Base-by-base conservation (phyloP, 108 stramenopile species). In the Conticribra weissflogii region DNA sequence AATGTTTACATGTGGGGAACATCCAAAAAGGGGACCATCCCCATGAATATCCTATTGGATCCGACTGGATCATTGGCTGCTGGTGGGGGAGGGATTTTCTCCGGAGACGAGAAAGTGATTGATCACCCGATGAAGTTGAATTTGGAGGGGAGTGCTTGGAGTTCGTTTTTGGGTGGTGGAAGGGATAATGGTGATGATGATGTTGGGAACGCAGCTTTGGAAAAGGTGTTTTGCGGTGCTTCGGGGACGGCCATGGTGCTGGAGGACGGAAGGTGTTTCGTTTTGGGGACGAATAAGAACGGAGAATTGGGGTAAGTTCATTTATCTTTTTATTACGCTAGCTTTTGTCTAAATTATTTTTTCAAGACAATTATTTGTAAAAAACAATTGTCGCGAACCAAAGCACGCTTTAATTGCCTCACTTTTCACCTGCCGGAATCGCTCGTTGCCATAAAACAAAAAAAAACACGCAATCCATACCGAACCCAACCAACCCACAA, bases 261-360 rank as follows among this genome's bases (percentile, higher is more conserved):
- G 18, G 18, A 52, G 2, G 80, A 90, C 59, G 86, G 88, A 41
- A 25, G 59, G 25, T 87, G 82, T 34, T 87, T 66, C 51, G 86
- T 90, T 12, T 45, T 67, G 14, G 92, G 92, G 22, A 68, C 70
- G 5, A 93, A 93, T 76, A 86, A 90, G 49, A 71, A 78, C 44
- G 92, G 92, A 19, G 88, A 93, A 76, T 59, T 93, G 41, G 92
- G 92, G 68, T 70, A 33, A 59, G 68, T 67, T 30, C 28, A 52
- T 15, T n/a, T n/a, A n/a, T n/a, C n/a, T n/a, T n/a, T n/a, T n/a
- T n/a, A n/a, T n/a, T n/a, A n/a, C n/a, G n/a, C n/a, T n/a, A n/a
- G n/a, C n/a, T n/a, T n/a, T n/a, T n/a, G n/a, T n/a, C n/a, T n/a
- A n/a, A n/a, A n/a, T n/a, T n/a, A n/a, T n/a, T n/a, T n/a, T n/a